phyloP scores from a whole-genome alignment of 768 basidiomycete species.

The Ramaria sp. region DNA sequence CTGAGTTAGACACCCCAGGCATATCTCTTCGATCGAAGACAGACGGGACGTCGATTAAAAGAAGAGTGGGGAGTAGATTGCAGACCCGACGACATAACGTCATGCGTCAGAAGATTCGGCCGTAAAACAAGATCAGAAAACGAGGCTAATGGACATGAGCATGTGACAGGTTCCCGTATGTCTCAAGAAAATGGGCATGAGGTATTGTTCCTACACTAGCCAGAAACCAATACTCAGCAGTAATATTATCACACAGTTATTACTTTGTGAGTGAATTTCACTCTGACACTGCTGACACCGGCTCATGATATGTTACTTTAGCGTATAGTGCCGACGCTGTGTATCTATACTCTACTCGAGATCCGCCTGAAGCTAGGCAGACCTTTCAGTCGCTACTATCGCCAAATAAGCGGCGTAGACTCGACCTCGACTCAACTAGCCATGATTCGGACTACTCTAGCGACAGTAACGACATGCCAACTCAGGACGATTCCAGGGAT shows the following conservation, averaged over 20 bases:
- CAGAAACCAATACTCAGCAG: not conserved
- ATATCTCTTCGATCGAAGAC: slow-evolving; percentile 76
- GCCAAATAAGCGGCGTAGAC: not conserved
- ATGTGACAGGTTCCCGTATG: slow-evolving; percentile 71
- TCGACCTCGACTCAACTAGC: not conserved
- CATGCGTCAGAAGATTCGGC: slow-evolving; percentile 77
- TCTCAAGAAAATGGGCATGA: slow-evolving; percentile 64
- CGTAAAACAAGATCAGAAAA: slow-evolving; percentile 26
- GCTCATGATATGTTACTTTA: slow-evolving; percentile 18
- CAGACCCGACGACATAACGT: slow-evolving; percentile 42
- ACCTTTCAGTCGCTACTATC: slow-evolving; percentile 2
- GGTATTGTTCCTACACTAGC: slow-evolving; percentile 28
- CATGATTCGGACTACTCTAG: not conserved
- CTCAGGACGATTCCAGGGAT: not conserved
- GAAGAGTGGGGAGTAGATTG: slow-evolving; percentile 64
- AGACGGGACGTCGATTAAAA: slow-evolving; percentile 46
- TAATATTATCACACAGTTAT: slow-evolving; percentile 33
- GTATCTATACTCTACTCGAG: slow-evolving; percentile 64
- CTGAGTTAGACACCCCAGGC: slow-evolving; percentile 34
- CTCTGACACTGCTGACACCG: not conserved
- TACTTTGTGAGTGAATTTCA: slow-evolving; percentile 40
- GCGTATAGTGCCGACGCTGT: slow-evolving; percentile 67
- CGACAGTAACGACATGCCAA: not conserved
- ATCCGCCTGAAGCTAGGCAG: slow-evolving; percentile 33
- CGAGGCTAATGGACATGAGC: slow-evolving; percentile 34